Conservation (phyloP, 106 monocot species). For the Allium cepa region DNA sequence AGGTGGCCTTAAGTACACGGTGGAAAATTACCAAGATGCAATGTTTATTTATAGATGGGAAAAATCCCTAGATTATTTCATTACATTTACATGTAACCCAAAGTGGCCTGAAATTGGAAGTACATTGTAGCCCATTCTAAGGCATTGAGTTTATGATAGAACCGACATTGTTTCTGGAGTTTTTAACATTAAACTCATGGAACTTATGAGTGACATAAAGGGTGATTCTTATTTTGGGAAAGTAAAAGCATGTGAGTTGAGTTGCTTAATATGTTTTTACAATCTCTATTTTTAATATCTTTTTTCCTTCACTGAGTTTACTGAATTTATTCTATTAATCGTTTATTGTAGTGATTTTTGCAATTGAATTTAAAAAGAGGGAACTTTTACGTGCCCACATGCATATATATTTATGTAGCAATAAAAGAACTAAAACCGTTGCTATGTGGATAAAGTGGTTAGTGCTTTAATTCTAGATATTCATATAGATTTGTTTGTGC, state of each 20-base stretch:
- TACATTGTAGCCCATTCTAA: neutral
- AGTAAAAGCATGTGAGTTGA: neutral
- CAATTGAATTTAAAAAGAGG: too few relatives aligned
- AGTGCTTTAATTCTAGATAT: neutral
- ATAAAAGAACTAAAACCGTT: neutral
- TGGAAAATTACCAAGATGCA: conserved; percentile 28
- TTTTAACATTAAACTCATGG: conserved; percentile 15
- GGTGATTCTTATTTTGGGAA: neutral
- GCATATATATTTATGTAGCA: neutral
- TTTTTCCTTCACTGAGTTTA: too few relatives aligned
- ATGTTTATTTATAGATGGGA: conserved; percentile 13
- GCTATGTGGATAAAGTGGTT: neutral
- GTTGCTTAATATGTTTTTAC: too few relatives aligned
- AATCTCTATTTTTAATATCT: too few relatives aligned
- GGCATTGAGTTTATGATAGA: conserved; percentile 6
- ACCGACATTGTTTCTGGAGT: conserved; percentile 17
- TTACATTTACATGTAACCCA: conserved; percentile 17
- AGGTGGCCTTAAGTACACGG: conserved; percentile 12
- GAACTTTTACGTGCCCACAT: neutral
- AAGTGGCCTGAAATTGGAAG: conserved; percentile 19
- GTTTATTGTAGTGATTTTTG: too few relatives aligned
- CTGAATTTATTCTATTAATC: too few relatives aligned
- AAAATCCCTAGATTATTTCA: conserved; percentile 11
- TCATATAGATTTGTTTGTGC: neutral
- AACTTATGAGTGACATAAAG: neutral